Evolutionary conservation across 768 basidiomycete species (phyloP).

Genomic region (Boletus sp.): DNA sequence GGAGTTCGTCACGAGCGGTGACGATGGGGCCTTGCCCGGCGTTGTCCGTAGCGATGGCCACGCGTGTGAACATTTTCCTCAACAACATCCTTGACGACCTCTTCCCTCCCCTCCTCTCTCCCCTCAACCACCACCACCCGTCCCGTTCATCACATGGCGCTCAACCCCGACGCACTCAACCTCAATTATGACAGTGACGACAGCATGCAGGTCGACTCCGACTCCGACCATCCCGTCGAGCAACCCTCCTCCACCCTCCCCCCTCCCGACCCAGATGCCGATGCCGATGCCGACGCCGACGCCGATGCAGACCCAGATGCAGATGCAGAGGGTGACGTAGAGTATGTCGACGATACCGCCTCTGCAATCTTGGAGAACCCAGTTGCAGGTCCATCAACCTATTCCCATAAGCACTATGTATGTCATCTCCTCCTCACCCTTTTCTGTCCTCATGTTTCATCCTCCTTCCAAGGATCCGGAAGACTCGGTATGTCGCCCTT

Average conservation of each 20-base stretch:
- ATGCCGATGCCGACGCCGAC: constrained; percentile 56
- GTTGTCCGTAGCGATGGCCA: constrained; percentile 42
- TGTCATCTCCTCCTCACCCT: constrained; percentile 27
- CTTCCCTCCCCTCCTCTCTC: constrained; percentile 32
- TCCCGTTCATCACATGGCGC: constrained; percentile 33
- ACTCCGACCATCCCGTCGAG: constrained; percentile 34
- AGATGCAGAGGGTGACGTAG: constrained; percentile 41
- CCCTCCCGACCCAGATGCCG: constrained; percentile 37
- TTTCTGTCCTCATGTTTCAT: background rate
- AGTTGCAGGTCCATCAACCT: constrained; percentile 38
- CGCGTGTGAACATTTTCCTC: constrained; percentile 41
- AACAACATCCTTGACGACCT: constrained; percentile 41
- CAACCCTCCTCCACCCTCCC: constrained; percentile 16
- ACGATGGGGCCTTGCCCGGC: constrained; percentile 42
- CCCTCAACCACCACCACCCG: constrained; percentile 34
- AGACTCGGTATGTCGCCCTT: constrained; percentile 30
- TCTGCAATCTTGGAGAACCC: constrained; percentile 36
- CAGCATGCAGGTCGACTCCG: constrained; percentile 73
- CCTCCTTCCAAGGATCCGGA: constrained; percentile 24
- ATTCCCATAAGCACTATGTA: constrained; percentile 61
- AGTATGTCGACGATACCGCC: constrained; percentile 37
- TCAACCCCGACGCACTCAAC: constrained; percentile 44
- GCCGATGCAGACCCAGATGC: constrained; percentile 52
- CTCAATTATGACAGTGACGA: constrained; percentile 51
- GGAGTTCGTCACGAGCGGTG: constrained; percentile 42